Percentiles rank a stretch among this genome's conserved stretches.
Conservation (phyloP, 208 protist species). For the Leishmania lainsoni region DNA sequence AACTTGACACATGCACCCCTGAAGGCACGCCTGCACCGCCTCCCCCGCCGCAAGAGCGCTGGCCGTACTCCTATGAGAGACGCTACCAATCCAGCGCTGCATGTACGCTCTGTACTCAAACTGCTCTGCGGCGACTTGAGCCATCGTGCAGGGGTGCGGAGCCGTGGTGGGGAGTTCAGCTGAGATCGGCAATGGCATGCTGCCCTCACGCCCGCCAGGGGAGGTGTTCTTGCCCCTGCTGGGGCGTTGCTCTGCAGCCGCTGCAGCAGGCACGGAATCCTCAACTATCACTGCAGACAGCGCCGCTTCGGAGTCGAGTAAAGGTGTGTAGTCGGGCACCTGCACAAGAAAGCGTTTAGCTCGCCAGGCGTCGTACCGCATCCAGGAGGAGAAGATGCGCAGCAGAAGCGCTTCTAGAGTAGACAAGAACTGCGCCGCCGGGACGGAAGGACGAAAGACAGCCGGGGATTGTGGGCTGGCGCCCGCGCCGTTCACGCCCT, state of each 20-base stretch:
- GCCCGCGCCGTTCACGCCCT: background rate
- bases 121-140: conserved; percentile 37
- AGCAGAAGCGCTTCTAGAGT: conserved; percentile 25
- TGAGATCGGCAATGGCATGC: background rate
- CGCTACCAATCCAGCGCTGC: conserved; percentile 9
- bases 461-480: background rate
- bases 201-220: background rate
- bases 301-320: conserved; percentile 34
- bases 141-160: conserved; percentile 24
- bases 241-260: conserved; percentile 6
- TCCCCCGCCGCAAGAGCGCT: background rate
- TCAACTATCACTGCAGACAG: conserved; percentile 4
- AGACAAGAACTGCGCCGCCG: conserved; percentile 34
- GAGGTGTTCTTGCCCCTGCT: conserved; percentile 18
- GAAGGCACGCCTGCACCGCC: conserved; percentile 20
- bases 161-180: conserved; percentile 9
- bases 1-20: conserved; percentile 25
- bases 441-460: conserved; percentile 20
- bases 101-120: conserved; percentile 35
- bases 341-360: conserved; percentile 16
- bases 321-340: conserved; percentile 46
- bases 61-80: background rate
- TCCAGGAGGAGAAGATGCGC: conserved; percentile 27
- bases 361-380: conserved; percentile 40
- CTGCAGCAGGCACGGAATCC: background rate